Base-by-base conservation (phyloP, 1,284 basidiomycete genomes). In the Sporisorium reilianum region DNA sequence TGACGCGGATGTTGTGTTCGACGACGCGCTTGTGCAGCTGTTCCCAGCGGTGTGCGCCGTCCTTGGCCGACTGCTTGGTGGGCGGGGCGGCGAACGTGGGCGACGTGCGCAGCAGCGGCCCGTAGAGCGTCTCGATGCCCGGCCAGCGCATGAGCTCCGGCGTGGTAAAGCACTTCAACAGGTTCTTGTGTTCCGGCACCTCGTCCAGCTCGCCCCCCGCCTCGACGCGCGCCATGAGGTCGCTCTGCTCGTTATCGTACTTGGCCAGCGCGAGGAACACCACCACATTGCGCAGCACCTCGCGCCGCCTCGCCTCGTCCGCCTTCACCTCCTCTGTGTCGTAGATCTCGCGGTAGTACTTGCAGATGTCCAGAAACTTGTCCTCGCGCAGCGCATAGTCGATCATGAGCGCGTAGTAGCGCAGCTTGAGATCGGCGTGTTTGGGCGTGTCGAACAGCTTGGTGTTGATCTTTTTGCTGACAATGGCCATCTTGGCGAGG, bases 131-230 rank as follows among this genome's bases (percentile, higher is more conserved):
- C 84, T 95, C 91, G 55, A 99, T 95, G n/a, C 94, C 94, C 0
- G 96, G 94, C 97, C 97, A 99, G 69, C 96, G 88, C 93, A 98
- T 97, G 46, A 99, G 88, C 83, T 99, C 97, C 44, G 91, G 91
- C 2, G 95, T 98, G 14, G 92, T 92, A 85, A 99, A 99, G 81
- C 93, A 96, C 87, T 99, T 99, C 64, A 97, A 89, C 44, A 99
- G 89, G 77, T 97, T 95, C 84, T 91, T 91, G 82, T 97, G 92
- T 55, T 95, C 88, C 57, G 94, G 91, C 44, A 96, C 88, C 81
- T 92, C 93, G 65, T 89, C 87, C 46, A 98, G 86, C 30, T 52
- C 93, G 88, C 85, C 80, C 90, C 61, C 88, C 20, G 49, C 87
- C 81, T 90, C 94, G 28, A 97, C 88, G 79, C 94, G 91, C 80